Evolutionary conservation across 2,329 filamentous ascomycete species (phyloP), one percentile per base, ranked within the genome.

Genomic region (Daldinia sp.): DNA sequence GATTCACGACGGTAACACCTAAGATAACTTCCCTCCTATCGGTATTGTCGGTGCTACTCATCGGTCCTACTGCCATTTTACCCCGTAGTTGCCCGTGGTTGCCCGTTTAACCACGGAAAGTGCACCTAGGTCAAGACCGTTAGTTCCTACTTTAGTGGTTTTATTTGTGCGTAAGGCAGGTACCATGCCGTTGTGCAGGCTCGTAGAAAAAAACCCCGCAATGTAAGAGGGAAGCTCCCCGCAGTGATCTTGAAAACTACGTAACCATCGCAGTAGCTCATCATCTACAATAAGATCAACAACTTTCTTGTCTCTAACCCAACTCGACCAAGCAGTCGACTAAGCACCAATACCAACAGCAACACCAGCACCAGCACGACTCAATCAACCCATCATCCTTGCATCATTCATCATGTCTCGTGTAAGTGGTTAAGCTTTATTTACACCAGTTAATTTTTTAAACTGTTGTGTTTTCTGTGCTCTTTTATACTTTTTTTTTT

Each of bases 331-430:
- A 65, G 35, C 35, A 39, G 35, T 39, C 35, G 35, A 39, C 35
- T 12, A 39, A 15, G 33, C 28, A 28, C 44, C 26, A 53, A 15
- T 20, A 35, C 33, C 35, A 39, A 39, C 18, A 20, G 20, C 44
- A 50, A 20, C 20, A 35, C 33, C 6, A 9, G 50, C 28, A 18
- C 30, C 41, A 60, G 54, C 58, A 59, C 60, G 44, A 61, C 28
- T 56, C 60, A 59, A 37, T 63, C 35, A 35, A 12, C 20, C 20
- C 20, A 23, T 23, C 59, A 56, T 62, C 55, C 42, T 67, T 54
- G n/a, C 55, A 62, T 70, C 71, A 61, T 64, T 48, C 75, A 78
- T 60, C 72, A 79, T 79, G 77, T 74, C 77, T 76, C 75, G 74
- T 75, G 77, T 79, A 77, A 75, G 77, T 76, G 56, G 39, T 37